Conservation (phyloP, 129 eudicot genomes). For the Tagetes erecta region DNA sequence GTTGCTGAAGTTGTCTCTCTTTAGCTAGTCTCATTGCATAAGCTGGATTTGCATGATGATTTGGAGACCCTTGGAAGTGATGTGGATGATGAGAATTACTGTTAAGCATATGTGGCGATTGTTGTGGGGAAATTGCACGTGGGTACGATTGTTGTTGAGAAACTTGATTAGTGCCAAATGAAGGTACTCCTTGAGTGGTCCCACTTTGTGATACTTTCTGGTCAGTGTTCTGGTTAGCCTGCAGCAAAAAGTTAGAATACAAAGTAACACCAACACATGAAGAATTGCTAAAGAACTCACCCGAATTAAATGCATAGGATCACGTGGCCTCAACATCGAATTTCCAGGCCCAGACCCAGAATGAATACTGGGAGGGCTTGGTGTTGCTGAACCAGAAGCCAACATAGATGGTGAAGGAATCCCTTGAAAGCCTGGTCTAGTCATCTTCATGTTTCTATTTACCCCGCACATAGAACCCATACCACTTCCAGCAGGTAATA, state of each 20-base stretch:
- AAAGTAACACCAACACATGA: not conserved
- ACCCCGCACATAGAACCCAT: constrained; percentile 57
- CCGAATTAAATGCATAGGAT: constrained; percentile 64
- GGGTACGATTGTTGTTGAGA: constrained; percentile 52
- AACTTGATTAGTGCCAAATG: constrained; percentile 55
- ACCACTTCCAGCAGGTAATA: constrained; percentile 65
- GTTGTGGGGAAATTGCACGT: constrained; percentile 69
- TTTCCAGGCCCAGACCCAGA: constrained; percentile 71
- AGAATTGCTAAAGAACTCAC: constrained; percentile 41
- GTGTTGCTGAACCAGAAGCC: constrained; percentile 48
- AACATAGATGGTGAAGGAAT: constrained; percentile 46
- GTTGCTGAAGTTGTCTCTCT: constrained; percentile 76
- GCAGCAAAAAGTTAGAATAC: constrained; percentile 20
- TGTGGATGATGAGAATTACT: constrained; percentile 62
- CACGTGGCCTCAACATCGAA: constrained; percentile 70
- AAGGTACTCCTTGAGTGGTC: constrained; percentile 49
- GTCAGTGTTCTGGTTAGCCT: constrained; percentile 68
- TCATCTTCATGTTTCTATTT: constrained; percentile 62
- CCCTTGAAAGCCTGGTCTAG: constrained; percentile 77
- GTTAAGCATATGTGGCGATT: constrained; percentile 51
- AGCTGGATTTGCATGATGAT: constrained; percentile 63
- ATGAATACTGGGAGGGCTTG: constrained; percentile 51
- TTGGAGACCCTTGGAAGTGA: constrained; percentile 67
- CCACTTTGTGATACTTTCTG: constrained; percentile 64
- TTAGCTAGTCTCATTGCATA: constrained; percentile 67